These are phyloP conservation scores for Pichia terricola DNA, from an alignment of 1,139 yeast genomes.

Conservation along the genomic window DNA sequence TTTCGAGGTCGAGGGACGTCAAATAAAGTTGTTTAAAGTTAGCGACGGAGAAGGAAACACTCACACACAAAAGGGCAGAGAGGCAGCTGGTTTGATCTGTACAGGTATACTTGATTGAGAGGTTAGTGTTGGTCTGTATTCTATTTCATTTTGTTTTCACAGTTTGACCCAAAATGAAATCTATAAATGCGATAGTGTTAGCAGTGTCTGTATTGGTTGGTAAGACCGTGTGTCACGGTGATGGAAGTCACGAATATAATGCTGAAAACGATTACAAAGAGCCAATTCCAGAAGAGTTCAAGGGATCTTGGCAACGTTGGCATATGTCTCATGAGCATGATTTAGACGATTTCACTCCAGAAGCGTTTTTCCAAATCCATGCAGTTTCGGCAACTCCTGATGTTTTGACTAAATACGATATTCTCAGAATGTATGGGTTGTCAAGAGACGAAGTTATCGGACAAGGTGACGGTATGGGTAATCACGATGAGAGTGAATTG, in stretches of 20 bases:
- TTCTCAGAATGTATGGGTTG: slow-evolving; percentile 73
- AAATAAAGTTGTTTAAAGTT: no score
- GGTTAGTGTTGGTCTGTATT: no score
- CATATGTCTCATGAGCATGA: slow-evolving; percentile 90
- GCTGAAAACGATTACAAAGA: slow-evolving; percentile 16
- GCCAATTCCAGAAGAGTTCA: slow-evolving; percentile 19
- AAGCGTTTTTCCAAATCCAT: slow-evolving; percentile 73
- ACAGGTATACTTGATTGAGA: no score
- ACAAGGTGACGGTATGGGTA: slow-evolving; percentile 85
- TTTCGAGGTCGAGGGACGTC: no score
- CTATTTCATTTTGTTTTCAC: no score
- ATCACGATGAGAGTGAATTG: slow-evolving; percentile 51
- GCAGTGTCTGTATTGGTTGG: neutral
- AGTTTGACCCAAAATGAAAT: no score
- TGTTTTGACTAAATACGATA: slow-evolving; percentile 51
- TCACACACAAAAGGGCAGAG: no score
- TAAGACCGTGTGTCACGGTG: neutral
- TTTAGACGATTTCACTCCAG: slow-evolving; percentile 62
- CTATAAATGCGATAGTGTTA: no score
- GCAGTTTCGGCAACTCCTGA: slow-evolving; percentile 47
- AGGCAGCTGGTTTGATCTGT: no score
- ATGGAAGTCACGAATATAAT: slow-evolving; percentile 7
- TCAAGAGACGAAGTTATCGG: slow-evolving; percentile 67
- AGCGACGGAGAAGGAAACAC: no score
- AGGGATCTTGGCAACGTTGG: slow-evolving; percentile 60